Base-by-base conservation (phyloP, 331 rosid species). In the Malus hybrid region DNA sequence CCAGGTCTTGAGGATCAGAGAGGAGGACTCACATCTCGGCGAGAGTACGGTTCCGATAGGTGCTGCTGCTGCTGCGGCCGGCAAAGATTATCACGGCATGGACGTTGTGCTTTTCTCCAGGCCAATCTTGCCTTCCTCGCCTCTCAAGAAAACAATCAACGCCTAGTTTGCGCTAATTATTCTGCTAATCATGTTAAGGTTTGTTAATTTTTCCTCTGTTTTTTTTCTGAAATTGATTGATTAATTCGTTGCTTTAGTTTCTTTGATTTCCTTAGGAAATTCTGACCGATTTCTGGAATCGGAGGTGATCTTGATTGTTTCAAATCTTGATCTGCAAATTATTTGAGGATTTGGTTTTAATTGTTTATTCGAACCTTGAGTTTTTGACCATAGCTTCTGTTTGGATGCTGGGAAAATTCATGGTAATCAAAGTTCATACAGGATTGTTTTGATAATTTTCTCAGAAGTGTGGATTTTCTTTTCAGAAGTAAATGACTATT, bases 1-100 rank as follows among this genome's bases (percentile, higher is more conserved):
- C 72, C 90, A 83, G 84, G 73, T 86, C 63, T 72, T 84, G 80
- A 83, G 76, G 72, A 86, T 86, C 82, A 76, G 87, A 70, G 90
- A 81, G 65, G 90, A 86, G 73, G 90, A 86, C 39, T 79, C 70
- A 71, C 84, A 78, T 48, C 83, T 86, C 66, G 87, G 90, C 5
- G 87, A 86, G 69, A 85, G 50, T 42, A 42, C 48, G 48, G 14
- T 10, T 42, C 48, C 13, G 48, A 42, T 42, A 1, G 48, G 48
- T 42, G 48, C 48, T 42, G 48, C 13, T 55, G 81, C 67, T 55
- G 46, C 71, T 9, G 63, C 80, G 39, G 15, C 36, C 29, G 46
- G 64, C 18, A 85, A 79, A 69, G 84, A 85, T 5, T 55, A 64
- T 42, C 71, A 28, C 16, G 74, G 77, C 65, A 65, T 78, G 61